Evolutionary conservation across 371 early-diverging fungal genomes (phyloP), one percentile per base, ranked within the genome.

Genomic region (Ecytonucleospora hepatopenaei): DNA sequence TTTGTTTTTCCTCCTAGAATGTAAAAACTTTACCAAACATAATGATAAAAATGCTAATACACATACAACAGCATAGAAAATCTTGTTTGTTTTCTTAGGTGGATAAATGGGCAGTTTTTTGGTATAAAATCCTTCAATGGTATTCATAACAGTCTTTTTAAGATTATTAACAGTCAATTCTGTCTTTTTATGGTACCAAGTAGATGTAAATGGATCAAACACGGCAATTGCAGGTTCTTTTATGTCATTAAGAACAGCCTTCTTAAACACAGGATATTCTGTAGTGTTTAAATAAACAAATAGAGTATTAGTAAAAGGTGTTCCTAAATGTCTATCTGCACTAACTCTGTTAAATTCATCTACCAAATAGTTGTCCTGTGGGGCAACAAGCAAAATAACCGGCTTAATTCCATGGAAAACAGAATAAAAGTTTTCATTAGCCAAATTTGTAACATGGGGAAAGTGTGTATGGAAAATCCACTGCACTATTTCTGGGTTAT

Each of bases 381-480:
- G 31, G 23, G 77, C 72, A 0, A 81, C 24, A 17, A 81, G 63
- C 23, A 77, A 26, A 31, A 80, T 48, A 8, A 71, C 78, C 17
- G 82, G 82, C 58, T 81, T 81, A 26, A 77, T 62, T 0, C 82
- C 82, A 64, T 80, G 78, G 69, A 81, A 81, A 46, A 81, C 69
- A 17, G 75, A 62, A 55, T 71, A 77, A 65, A 81, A 81, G 62
- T 78, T 80, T n/a, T 75, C 72, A 47, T 74, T 78, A 0, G 48
- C 63, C 5, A 81, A 68, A 55, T 62, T 73, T 34, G 80, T 77
- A n/a, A 78, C 62, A 53, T 78, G 68, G 12, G 75, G 73, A 68
- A 78, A 81, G 68, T 80, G 80, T 1, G 80, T 64, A 58, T 78
- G 75, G 64, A 78, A 81, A 32, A 81, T 72, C 82, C 82, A 81